These are phyloP conservation scores for Kwoniella mangroviensis DNA, from an alignment of 768 basidiomycete genomes.

Conservation along the genomic window DNA sequence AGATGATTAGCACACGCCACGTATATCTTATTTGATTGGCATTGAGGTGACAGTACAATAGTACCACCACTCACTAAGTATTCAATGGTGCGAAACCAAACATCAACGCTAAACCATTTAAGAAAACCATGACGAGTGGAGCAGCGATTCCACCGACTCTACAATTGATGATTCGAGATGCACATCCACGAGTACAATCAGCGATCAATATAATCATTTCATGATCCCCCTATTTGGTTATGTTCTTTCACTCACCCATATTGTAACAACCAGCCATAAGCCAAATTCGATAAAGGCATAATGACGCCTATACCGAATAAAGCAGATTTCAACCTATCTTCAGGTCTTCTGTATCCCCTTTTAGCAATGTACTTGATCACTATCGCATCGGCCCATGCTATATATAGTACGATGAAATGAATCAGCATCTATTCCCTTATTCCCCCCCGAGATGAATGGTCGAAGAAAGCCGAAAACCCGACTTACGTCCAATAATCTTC, in stretches of 20 bases:
- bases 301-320: constrained; percentile 49
- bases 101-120: constrained; percentile 53
- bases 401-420: not conserved
- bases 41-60: too few species aligned
- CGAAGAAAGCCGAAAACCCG: too few species aligned
- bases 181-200: too few species aligned
- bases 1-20: not conserved
- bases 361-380: constrained; percentile 51
- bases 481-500: constrained; percentile 54
- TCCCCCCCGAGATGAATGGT: too few species aligned
- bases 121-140: constrained; percentile 45
- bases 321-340: constrained; percentile 55
- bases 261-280: constrained; percentile 22
- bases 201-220: too few species aligned
- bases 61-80: constrained; percentile 54
- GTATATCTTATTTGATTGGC: too few species aligned
- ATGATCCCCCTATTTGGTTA: too few species aligned
- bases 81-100: constrained; percentile 48
- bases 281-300: constrained; percentile 41
- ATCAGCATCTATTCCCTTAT: too few species aligned
- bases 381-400: constrained; percentile 50
- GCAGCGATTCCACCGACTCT: constrained; percentile 52
- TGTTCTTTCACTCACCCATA: constrained; percentile 42
- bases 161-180: too few species aligned
- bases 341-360: constrained; percentile 55